Evolutionary conservation across 1,284 basidiomycete species (phyloP).

Genomic region (Moesziomyces aphidis): DNA sequence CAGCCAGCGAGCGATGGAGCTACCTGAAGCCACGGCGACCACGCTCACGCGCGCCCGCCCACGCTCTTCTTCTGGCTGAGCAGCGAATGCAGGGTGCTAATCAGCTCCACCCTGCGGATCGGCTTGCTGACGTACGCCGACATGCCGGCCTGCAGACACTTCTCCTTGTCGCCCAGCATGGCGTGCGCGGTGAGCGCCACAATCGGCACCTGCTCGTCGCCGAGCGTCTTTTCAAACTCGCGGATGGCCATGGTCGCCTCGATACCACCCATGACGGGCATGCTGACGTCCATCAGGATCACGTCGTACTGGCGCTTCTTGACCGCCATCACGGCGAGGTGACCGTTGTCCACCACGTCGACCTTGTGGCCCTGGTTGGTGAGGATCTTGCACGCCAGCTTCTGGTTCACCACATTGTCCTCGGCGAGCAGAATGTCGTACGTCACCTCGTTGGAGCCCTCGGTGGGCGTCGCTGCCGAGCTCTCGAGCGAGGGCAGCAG

Average conservation of each 20-base stretch:
- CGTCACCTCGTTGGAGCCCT: constrained; percentile 81
- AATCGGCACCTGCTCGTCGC: constrained; percentile 84
- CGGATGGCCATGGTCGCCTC: constrained; percentile 77
- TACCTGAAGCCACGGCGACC: too few relatives aligned
- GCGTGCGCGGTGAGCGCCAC: constrained; percentile 94
- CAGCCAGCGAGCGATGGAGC: too few relatives aligned
- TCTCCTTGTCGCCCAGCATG: constrained; percentile 67
- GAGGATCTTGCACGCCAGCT: constrained; percentile 94
- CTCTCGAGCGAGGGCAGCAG: constrained; percentile 94
- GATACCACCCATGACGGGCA: constrained; percentile 74
- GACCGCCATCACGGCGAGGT: constrained; percentile 87
- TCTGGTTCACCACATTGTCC: constrained; percentile 98
- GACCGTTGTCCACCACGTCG: constrained; percentile 97
- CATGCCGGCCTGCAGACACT: constrained; percentile 65
- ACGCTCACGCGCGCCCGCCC: constrained; percentile 19
- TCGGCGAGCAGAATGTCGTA: constrained; percentile 97
- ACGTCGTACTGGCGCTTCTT: constrained; percentile 79
- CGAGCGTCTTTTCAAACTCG: constrained; percentile 80
- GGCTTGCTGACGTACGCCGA: constrained; percentile 64
- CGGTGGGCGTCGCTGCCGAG: constrained; percentile 83
- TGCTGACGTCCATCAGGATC: constrained; percentile 86
- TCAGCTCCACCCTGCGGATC: constrained; percentile 61
- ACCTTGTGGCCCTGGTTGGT: constrained; percentile 96
- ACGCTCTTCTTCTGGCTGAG: constrained; percentile 50
- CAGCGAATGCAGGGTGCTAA: constrained; percentile 59